Evolutionary conservation across 2,329 filamentous ascomycete species (phyloP), one percentile per base, ranked within the genome.

Genomic region (Pseudogymnoascus sp.): DNA sequence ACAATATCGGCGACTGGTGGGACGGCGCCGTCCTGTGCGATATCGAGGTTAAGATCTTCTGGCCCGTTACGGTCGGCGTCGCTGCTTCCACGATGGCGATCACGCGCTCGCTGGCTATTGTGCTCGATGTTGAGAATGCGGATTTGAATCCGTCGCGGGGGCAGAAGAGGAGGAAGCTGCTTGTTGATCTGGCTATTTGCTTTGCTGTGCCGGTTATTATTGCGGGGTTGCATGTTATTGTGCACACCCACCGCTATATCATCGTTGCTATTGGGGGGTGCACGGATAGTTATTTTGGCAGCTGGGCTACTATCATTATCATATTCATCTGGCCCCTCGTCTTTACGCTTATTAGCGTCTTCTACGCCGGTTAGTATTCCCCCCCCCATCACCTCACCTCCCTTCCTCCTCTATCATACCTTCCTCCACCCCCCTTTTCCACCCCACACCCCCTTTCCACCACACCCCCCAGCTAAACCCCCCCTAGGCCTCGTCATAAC

Each of bases 301-400:
- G 80, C 68, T 89, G 85, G 86, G 75, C 79, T 1, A 82, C 77
- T 61, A 70, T 87, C 6, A 74, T 81, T 0, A 71, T 89, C 38
- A 74, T 80, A 19, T 78, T 77, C 64, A 78, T 85, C 15, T 87
- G 85, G 80, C 80, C 81, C 2, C 73, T 80, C 0, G 69, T 87
- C 10, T 79, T 86, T 63, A 80, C 79, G 17, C 63, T 83, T 0
- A 70, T 83, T 10, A 82, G 78, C 23, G 74, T 76, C 2, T 83
- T 81, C 70, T 88, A 85, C 70, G 81, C 85, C 57, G 74, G 86
- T 87, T n/a, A n/a, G n/a, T n/a, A n/a, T n/a, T n/a, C n/a, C n/a
- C n/a, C n/a, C n/a, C n/a, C n/a, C n/a, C n/a, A n/a, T n/a, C n/a
- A n/a, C n/a, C n/a, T n/a, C n/a, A 76, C 72, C 80, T 76, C 17